Conservation (phyloP, 192 early-diverging fungal species). For the Coemansia sp. region DNA sequence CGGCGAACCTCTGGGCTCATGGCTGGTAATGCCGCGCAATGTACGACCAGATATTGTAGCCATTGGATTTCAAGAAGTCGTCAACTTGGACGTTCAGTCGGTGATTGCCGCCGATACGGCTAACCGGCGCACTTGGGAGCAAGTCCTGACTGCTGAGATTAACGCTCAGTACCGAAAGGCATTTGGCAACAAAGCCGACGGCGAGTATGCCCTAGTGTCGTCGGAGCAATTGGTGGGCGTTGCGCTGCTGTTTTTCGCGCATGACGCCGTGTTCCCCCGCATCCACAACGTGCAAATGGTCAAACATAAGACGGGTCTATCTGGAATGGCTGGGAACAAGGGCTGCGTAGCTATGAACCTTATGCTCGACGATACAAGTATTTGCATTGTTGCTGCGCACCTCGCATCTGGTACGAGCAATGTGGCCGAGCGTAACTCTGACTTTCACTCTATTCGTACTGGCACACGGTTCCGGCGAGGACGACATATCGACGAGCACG, state of each 20-base stretch:
- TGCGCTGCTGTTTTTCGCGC: conserved; percentile 84
- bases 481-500: conserved; percentile 67
- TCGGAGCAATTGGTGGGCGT: conserved; percentile 90
- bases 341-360: conserved; percentile 92
- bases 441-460: conserved; percentile 77
- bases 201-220: conserved; percentile 75
- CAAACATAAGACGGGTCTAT: conserved; percentile 90
- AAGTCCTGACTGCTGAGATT: conserved; percentile 36
- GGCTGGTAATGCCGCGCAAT: conserved; percentile 43
- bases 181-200: conserved; percentile 19
- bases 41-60: conserved; percentile 73
- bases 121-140: conserved; percentile 55
- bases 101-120: conserved; percentile 65
- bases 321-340: conserved; percentile 97
- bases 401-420: conserved; percentile 81
- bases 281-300: conserved; percentile 83
- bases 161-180: conserved; percentile 30
- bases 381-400: conserved; percentile 93
- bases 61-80: conserved; percentile 95
- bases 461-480: conserved; percentile 75
- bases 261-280: conserved; percentile 61
- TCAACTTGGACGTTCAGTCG: conserved; percentile 78
- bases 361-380: conserved; percentile 78
- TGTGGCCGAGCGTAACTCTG: conserved; percentile 77
- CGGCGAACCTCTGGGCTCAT: conserved; percentile 57